Evolutionary conservation across 177 flowering plant genomes (phyloP), one percentile per base, ranked within the genome.

Genomic region (Vitis hybrid): DNA sequence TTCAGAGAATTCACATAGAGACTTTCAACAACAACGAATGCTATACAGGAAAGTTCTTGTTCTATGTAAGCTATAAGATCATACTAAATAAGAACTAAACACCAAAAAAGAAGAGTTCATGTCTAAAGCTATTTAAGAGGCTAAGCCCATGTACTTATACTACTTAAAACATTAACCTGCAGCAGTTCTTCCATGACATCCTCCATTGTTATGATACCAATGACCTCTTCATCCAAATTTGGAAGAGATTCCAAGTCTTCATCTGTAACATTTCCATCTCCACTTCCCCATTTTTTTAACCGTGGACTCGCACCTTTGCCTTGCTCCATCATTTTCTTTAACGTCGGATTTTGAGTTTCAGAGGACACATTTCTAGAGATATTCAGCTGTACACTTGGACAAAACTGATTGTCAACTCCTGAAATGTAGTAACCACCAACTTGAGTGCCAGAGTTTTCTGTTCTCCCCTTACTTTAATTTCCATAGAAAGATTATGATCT

Each of bases 151-250:
- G 30, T 19, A 4, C 2, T 60, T 23, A 19, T 30, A 14, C 52
- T 32, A 32, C 23, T 54, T 34, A 63, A 40, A 50, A 8, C 1
- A 40, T 30, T 51, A 18, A 87, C 93, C 88, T 89, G 94, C 0
- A 90, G 69, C 15, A 90, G 73, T 78, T 90, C 87, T 70, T 90
- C 92, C 21, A 90, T 77, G 45, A 90, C 91, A 80, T 90, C 94
- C 72, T 90, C 94, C 83, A 90, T 75, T 9, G 94, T 90, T 40
- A 90, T 88, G 70, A 90, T 82, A 18, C 94, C 94, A 66, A 87
- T 70, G 56, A 82, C 86, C 63, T 83, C 85, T 68, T 82, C 89
- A 66, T 78, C 82, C 64, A 26, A 15, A 64, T 19, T 65, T 10
- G 76, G 55, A 67, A 70, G 70, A 45, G 72, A 62, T 21, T 77